These are phyloP conservation scores for Fusarium illudens DNA, from an alignment of 2,329 filamentous ascomycete genomes.

Conservation along the genomic window DNA sequence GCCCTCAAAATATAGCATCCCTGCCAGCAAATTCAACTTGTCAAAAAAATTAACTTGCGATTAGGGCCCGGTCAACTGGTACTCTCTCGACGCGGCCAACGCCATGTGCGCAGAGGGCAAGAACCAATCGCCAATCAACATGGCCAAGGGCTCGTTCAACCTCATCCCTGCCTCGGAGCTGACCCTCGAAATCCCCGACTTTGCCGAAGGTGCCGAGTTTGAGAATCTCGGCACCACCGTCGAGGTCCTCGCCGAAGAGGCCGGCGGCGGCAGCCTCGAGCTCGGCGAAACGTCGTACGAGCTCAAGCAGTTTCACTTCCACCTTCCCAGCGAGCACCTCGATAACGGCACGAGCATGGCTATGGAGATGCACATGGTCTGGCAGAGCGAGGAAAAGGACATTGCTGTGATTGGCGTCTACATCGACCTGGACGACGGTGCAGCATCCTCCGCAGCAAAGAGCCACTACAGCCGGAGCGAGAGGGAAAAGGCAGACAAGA, in stretches of 20 bases:
- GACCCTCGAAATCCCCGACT: constrained; percentile 48
- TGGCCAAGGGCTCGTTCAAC: constrained; percentile 47
- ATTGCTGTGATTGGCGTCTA: constrained; percentile 45
- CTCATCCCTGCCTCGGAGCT: constrained; percentile 45
- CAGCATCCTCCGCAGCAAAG: not conserved
- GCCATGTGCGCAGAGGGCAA: not conserved
- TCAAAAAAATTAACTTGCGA: not conserved
- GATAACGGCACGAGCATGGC: constrained; percentile 50
- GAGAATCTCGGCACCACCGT: constrained; percentile 63
- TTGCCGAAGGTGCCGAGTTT: constrained; percentile 51
- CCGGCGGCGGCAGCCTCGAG: constrained; percentile 48
- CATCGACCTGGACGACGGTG: constrained; percentile 37
- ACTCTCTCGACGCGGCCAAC: constrained; percentile 54
- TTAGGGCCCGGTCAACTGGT: constrained; percentile 63
- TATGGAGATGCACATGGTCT: constrained; percentile 47
- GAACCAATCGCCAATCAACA: constrained; percentile 65
- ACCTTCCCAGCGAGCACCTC: constrained; percentile 67
- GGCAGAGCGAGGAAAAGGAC: constrained; percentile 31
- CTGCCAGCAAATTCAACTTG: not conserved
- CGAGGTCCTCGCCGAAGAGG: constrained; percentile 54
- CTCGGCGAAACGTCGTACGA: constrained; percentile 52
- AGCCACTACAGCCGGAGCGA: not conserved
- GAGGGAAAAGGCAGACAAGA: not conserved
- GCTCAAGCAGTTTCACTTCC: constrained; percentile 67
- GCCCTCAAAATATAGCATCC: not conserved